A percentile compares a stretch with the other conserved stretches of the same genome.
Evolutionary conservation across 805 yeast genomes (phyloP).

Genomic region (Pichia phayaonensis): DNA sequence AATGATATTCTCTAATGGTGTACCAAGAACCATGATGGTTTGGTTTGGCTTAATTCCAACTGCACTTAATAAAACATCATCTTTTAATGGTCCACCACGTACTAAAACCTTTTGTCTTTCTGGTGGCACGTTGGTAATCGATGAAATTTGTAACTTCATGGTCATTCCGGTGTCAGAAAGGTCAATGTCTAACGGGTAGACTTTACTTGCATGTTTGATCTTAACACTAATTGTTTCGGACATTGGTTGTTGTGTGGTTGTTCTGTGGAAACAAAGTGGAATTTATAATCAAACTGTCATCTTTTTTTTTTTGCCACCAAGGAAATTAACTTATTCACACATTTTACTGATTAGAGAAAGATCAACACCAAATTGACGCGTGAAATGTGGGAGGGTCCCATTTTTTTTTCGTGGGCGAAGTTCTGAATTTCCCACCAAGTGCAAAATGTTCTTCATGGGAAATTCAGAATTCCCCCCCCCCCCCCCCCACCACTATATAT

Average conservation of each 20-base stretch:
- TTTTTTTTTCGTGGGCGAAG: background rate
- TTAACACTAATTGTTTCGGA: constrained; percentile 9
- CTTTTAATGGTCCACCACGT: constrained; percentile 81
- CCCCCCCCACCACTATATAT: background rate
- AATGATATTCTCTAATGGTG: constrained; percentile 60
- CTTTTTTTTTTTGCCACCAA: background rate
- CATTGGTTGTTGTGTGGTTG: background rate
- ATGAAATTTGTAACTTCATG: constrained; percentile 63
- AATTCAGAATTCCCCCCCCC: background rate
- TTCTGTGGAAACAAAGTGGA: no score
- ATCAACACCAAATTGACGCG: background rate
- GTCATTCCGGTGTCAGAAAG: constrained; percentile 48
- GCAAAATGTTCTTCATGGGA: background rate
- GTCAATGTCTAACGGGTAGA: constrained; percentile 50
- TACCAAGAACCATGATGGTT: constrained; percentile 82
- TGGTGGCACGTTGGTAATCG: constrained; percentile 74
- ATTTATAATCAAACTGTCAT: background rate
- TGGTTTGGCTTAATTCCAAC: constrained; percentile 58
- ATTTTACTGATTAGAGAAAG: background rate
- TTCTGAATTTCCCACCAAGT: background rate
- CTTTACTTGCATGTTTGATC: constrained; percentile 65
- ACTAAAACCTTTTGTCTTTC: constrained; percentile 85
- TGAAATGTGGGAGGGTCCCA: background rate
- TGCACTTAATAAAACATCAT: constrained; percentile 45
- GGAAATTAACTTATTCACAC: no score